Conservation (phyloP, 805 yeast genomes). For the Wickerhamomyces tratensis region DNA sequence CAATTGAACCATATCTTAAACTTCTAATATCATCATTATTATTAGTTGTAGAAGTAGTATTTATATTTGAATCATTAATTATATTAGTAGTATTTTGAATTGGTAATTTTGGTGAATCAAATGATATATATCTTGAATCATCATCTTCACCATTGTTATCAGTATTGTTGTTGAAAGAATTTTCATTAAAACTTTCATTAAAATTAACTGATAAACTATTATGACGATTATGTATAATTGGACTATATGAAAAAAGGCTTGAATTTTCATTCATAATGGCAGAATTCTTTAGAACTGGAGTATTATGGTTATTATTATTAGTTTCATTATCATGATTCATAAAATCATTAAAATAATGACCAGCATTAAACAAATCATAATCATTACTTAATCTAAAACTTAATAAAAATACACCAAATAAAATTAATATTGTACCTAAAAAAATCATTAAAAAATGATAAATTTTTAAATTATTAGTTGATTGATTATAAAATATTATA, state of each 20-base stretch:
- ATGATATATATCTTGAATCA: slow-evolving; percentile 25
- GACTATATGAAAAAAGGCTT: too few relatives aligned
- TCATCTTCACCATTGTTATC: slow-evolving; percentile 1
- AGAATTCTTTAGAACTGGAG: not conserved
- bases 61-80: too few relatives aligned
- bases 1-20: slow-evolving; percentile 9
- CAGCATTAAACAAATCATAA: not conserved
- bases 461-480: slow-evolving; percentile 24
- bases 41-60: not conserved
- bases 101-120: slow-evolving; percentile 24
- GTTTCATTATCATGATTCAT: too few relatives aligned
- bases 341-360: not conserved
- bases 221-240: too few relatives aligned
- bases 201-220: slow-evolving; percentile 1
- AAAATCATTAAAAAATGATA: slow-evolving; percentile 33
- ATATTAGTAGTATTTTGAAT: too few relatives aligned
- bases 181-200: too few relatives aligned
- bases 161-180: not conserved
- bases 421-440: slow-evolving; percentile 32
- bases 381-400: slow-evolving; percentile 38
- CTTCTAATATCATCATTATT: too few relatives aligned
- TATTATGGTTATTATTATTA: too few relatives aligned
- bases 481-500: slow-evolving; percentile 46
- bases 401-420: slow-evolving; percentile 54
- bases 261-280: not conserved